Evolutionary conservation across 1,139 yeast species (phyloP), one percentile per base, ranked within the genome.

Genomic region (Blastobotrys arbuscula): DNA sequence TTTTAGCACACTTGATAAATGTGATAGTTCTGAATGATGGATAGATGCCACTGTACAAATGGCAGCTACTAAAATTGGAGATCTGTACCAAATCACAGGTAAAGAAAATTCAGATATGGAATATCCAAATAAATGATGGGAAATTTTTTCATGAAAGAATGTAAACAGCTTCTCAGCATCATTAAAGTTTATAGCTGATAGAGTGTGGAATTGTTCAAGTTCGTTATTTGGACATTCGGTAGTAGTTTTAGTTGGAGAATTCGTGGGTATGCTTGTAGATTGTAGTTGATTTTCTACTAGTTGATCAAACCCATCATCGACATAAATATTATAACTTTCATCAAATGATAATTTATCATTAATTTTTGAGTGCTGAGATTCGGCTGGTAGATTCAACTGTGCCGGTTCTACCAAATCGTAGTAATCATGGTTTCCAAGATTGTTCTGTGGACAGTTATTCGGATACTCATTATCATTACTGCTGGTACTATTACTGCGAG

Each of bases 111-210:
- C 70, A 1, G 81, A 72, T 2, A 82, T 70, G 47, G 77, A 81
- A 62, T 81, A 82, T 1, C 88, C 88, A 66, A 81, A 82, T 39
- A 82, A 66, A 57, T 82, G 86, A 18, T 81, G 82, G 0, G 84
- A 72, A 19, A 82, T 79, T 50, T 79, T 74, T 2, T 71, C 63
- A 55, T 79, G 76, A 59, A 82, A 82, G 52, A 72, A 78, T 6
- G 61, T 56, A 52, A 81, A 78, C 15, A 82, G 66, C 24, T 71
- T 75, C 23, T 64, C 61, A 0, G 86, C 86, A 49, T 81, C 76
- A 1, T 64, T 68, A 35, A 51, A 53, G 12, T 60, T 48, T 7
- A 63, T 35, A 7, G 28, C 10, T 24, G 7, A 7, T 24, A 24
- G 10, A 24, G 28, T 24, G n/a, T n/a, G n/a, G n/a, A n/a, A n/a